Conservation (phyloP, 1,284 basidiomycete species). For the Uromyces viciae-fabae region DNA sequence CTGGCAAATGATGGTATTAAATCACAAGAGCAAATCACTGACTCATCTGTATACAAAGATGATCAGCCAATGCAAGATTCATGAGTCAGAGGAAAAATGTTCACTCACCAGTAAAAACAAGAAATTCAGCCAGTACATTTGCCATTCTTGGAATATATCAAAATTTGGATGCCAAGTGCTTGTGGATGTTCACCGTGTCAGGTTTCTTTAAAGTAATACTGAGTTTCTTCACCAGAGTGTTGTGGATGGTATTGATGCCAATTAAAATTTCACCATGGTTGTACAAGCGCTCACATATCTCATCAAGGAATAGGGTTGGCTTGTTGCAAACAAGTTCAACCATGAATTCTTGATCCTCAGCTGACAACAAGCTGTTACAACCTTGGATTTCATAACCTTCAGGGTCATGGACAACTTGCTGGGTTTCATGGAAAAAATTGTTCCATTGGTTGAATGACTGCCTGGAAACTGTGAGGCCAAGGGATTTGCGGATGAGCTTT, state of each 20-base stretch:
- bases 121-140: not conserved
- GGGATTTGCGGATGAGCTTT: no score
- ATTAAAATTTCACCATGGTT: not conserved
- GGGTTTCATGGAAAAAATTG: not conserved
- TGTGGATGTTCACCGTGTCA: not conserved
- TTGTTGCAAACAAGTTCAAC: not conserved
- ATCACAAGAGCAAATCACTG: not conserved
- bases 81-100: not conserved
- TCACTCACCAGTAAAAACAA: not conserved
- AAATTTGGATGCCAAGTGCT: not conserved
- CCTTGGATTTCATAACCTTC: not conserved
- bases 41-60: not conserved
- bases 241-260: not conserved
- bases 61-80: not conserved
- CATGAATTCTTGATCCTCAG: conserved; percentile 6
- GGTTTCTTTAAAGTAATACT: not conserved
- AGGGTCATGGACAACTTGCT: conserved; percentile 1
- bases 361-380: not conserved
- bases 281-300: not conserved
- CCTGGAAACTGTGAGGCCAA: not conserved
- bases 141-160: not conserved
- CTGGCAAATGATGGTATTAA: not conserved
- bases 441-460: not conserved
- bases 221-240: not conserved
- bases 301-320: conserved; percentile 15